Evolutionary conservation across 371 early-diverging fungal genomes (phyloP), one percentile per base, ranked within the genome.

Genomic region (Parasitella parasitica): DNA sequence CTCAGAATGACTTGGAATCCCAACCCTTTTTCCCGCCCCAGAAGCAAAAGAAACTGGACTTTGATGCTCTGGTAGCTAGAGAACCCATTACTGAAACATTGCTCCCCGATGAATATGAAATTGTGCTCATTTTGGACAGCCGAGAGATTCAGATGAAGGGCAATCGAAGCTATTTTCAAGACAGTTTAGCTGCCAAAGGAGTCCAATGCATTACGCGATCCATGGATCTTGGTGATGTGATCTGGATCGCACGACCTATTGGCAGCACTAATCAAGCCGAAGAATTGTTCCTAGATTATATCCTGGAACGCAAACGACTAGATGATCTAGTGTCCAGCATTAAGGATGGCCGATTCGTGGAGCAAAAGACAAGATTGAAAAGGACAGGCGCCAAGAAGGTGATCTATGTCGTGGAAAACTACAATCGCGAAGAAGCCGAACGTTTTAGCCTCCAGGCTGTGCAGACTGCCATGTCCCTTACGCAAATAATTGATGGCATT

Each of bases 281-380:
- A 11, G 96, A 96, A 55, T 71, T 94, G 15, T 89, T 95, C 12
- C 72, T 97, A 20, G 94, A 94, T 66, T 86, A 85, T 56, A 75
- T 99, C 13, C 69, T 97, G 3, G 99, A 99, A 73, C 86, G 99
- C 26, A 99, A 99, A 70, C 84, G 93, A 16, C 80, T 92, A 81
- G 94, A 94, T 59, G 99, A 99, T 76, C 74, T 99, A 49, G 85
- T 92, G 1, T 67, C 80, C 0, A 95, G 95, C 72, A 97, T 99
- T 60, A 90, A 91, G 37, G 99, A 99, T 72, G 97, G 97, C 1
- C 85, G 99, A 26, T 97, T 89, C 73, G 82, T 78, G 20, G 99
- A 99, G 66, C 99, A 99, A 82, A 98, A 99, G 83, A 87, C 87
- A 59, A 89, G 97, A 4, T 75, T 96, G 11, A 67, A 74, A 26